These are phyloP conservation scores for Capsicum pubescens DNA, from an alignment of 257 asterid species.

Conservation along the genomic window DNA sequence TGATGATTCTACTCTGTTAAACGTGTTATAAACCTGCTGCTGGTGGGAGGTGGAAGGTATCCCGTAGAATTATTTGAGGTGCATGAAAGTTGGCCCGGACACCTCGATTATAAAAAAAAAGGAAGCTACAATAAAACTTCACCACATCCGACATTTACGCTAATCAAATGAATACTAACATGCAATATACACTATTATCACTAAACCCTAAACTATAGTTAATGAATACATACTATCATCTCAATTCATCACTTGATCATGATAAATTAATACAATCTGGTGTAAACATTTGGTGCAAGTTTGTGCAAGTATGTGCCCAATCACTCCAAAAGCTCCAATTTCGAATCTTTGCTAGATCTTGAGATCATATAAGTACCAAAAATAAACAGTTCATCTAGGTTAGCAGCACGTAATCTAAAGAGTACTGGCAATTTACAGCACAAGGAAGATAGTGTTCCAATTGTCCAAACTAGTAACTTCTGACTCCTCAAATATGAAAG, in stretches of 20 bases:
- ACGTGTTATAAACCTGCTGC: neutral
- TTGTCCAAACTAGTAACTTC: neutral
- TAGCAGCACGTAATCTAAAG: neutral
- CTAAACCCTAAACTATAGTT: too few relatives aligned
- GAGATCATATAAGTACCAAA: neutral
- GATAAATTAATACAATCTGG: neutral
- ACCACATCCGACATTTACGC: neutral
- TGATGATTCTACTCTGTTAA: neutral
- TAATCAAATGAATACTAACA: neutral
- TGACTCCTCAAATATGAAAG: constrained; percentile 1
- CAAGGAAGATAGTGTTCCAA: neutral
- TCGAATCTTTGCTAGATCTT: neutral
- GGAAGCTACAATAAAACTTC: neutral
- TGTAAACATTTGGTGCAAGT: neutral
- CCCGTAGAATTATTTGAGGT: too few relatives aligned
- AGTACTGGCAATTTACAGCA: neutral
- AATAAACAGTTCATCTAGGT: neutral
- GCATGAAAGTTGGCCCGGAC: too few relatives aligned
- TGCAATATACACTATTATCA: neutral
- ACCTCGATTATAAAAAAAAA: too few relatives aligned
- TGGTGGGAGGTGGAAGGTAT: too few relatives aligned
- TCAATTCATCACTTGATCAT: neutral
- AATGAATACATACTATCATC: neutral
- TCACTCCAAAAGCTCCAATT: constrained; percentile 3
- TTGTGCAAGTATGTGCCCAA: neutral